These are phyloP conservation scores for Leccinum griseonigrum DNA, from an alignment of 1,284 basidiomycete species.

Conservation along the genomic window DNA sequence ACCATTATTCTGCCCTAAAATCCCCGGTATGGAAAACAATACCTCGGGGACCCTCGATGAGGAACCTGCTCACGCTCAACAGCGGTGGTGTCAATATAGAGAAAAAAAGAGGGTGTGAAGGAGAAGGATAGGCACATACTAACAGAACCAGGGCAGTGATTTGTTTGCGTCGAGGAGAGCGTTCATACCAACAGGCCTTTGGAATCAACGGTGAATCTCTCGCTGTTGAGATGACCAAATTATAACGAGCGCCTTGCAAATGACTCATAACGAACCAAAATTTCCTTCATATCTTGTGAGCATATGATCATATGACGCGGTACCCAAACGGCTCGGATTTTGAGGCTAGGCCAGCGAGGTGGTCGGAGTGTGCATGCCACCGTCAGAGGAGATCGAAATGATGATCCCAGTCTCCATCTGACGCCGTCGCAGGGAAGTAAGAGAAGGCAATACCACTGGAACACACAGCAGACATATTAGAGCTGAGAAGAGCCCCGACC, in stretches of 20 bases:
- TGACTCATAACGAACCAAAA: conserved; percentile 74
- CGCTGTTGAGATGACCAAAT: conserved; percentile 63
- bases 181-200: conserved; percentile 50
- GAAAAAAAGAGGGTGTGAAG: not conserved
- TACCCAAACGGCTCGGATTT: conserved; percentile 57
- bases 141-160: conserved; percentile 91
- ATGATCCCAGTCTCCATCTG: conserved; percentile 66
- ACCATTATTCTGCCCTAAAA: conserved; percentile 81
- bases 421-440: conserved; percentile 74
- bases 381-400: conserved; percentile 68
- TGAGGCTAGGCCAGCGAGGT: conserved; percentile 67
- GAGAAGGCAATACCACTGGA: conserved; percentile 89
- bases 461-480: conserved; percentile 75
- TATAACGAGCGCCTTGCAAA: conserved; percentile 58
- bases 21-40: conserved; percentile 91
- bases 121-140: conserved; percentile 57
- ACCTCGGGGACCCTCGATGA: conserved; percentile 73
- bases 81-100: not conserved
- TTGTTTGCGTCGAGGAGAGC: conserved; percentile 94
- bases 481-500: conserved; percentile 68
- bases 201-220: conserved; percentile 44
- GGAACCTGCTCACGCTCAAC: conserved; percentile 67
- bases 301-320: conserved; percentile 76
- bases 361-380: conserved; percentile 81
- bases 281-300: conserved; percentile 77